Conservation (phyloP, 768 basidiomycete genomes). For the Tricholoma matsutake region DNA sequence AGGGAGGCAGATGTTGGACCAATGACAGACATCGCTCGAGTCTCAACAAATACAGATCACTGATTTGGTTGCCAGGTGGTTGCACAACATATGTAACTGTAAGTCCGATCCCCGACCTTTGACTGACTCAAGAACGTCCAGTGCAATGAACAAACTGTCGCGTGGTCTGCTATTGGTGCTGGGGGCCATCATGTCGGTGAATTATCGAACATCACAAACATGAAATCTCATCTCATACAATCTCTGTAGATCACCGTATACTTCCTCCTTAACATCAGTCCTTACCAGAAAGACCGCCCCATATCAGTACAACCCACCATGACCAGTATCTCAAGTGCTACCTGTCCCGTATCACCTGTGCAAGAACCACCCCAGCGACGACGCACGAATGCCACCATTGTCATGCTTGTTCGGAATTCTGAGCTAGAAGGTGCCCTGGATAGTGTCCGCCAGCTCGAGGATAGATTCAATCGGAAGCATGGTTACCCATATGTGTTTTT, state of each 20-base stretch:
- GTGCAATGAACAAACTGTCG: not conserved
- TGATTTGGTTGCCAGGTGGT: too few relatives aligned
- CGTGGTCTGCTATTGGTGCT: not conserved
- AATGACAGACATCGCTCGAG: too few relatives aligned
- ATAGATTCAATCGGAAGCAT: constrained; percentile 74
- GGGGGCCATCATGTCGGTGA: not conserved
- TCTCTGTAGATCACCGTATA: not conserved
- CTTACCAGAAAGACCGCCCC: not conserved
- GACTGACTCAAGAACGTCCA: not conserved
- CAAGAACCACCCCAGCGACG: not conserved
- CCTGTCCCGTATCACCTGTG: not conserved
- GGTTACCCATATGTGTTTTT: constrained; percentile 88
- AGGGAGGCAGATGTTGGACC: too few relatives aligned
- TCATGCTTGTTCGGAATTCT: constrained; percentile 48
- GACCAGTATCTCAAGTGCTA: not conserved
- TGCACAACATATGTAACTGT: too few relatives aligned
- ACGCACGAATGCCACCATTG: constrained; percentile 4
- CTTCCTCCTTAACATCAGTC: not conserved
- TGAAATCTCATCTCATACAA: not conserved
- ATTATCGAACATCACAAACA: not conserved
- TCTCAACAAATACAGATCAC: too few relatives aligned
- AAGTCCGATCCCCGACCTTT: too few relatives aligned
- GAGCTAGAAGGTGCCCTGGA: constrained; percentile 57
- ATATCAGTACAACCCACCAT: not conserved
- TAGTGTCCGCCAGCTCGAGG: constrained; percentile 74